Base-by-base conservation (phyloP, 2,329 filamentous ascomycete species). In the Grosmannia penicillata region DNA sequence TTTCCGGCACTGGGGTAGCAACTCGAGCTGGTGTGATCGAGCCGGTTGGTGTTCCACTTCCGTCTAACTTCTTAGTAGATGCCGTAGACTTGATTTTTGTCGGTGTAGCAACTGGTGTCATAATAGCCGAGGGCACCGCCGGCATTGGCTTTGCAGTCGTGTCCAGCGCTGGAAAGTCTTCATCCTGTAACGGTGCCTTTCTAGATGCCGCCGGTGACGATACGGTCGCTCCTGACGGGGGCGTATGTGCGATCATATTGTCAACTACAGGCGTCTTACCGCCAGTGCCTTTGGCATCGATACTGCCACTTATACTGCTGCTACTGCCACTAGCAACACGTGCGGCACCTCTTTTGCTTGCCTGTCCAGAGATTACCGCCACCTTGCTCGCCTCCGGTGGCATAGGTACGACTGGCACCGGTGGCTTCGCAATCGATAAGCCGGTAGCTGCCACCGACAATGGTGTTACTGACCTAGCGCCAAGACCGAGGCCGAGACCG, bases 111-210 rank as follows among this genome's bases (percentile, higher is more conserved):
- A 58, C 49, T 21, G 56, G 48, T 1, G 52, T 48, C 17, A 56
- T 44, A 47, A 33, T 27, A 19, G 37, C 21, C 4, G 17, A 6
- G 4, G 42, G 4, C 6, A 38, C 29, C 30, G 61, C 57, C 31
- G 54, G 53, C 8, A 61, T 57, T 33, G 55, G 53, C 14, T 51
- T 41, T 43, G 62, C 66, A 18, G 61, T 55, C 9, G 67, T 58
- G 43, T 69, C 62, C 6, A 78, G 56, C 4, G 72, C 66, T 10
- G 75, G 75, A 47, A 78, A 79, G 46, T 79, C 74, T 47, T 78
- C 72, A 19, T 75, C 70, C 42, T 74, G 66, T 32, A 76, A 53
- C 23, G 66, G 43, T 28, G 51, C 43, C 37, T 49, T 56, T 23
- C 49, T 49, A 1, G 13, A 17, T 3, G 26, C 3, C 17, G 17